Evolutionary conservation across 2,329 filamentous ascomycete genomes (phyloP).

Genomic region (Cytospora chrysosperma): DNA sequence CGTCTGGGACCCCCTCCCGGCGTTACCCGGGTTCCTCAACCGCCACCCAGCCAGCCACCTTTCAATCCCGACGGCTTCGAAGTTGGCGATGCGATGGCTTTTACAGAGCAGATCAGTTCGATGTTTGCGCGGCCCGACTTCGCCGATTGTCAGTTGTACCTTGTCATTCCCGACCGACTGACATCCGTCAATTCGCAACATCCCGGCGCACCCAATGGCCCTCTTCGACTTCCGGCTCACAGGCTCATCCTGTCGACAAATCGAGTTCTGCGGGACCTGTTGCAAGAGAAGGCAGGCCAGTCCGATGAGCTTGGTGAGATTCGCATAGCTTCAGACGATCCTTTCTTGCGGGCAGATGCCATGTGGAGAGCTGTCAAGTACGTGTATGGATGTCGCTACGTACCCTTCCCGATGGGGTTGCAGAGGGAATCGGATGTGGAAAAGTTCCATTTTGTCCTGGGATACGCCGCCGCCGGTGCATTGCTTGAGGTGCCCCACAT

Average conservation of each 20-base stretch:
- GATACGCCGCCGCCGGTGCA: slow-evolving; percentile 63
- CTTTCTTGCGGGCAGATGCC: slow-evolving; percentile 54
- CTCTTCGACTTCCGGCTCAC: slow-evolving; percentile 52
- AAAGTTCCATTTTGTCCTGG: slow-evolving; percentile 54
- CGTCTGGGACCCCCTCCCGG: slow-evolving; percentile 19
- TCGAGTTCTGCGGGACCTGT: slow-evolving; percentile 35
- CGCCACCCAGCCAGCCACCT: slow-evolving; percentile 20
- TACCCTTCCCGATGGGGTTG: slow-evolving; percentile 20
- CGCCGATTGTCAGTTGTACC: slow-evolving; percentile 43
- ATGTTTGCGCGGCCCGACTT: slow-evolving; percentile 40
- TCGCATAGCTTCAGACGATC: slow-evolving; percentile 49
- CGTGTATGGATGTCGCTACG: slow-evolving; percentile 52
- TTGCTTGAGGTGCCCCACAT: slow-evolving; percentile 57
- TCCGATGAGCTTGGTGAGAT: slow-evolving; percentile 34
- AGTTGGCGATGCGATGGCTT: slow-evolving; percentile 15
- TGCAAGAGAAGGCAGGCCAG: slow-evolving; percentile 32
- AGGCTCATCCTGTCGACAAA: slow-evolving; percentile 57
- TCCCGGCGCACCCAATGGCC: slow-evolving; percentile 28
- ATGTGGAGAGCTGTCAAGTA: slow-evolving; percentile 58
- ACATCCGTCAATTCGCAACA: slow-evolving; percentile 22
- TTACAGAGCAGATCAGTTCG: slow-evolving; percentile 20
- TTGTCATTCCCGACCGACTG: slow-evolving; percentile 38
- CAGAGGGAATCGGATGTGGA: slow-evolving; percentile 19
- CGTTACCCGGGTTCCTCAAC: slow-evolving; percentile 34
- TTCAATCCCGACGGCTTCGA: slow-evolving; percentile 19